These are phyloP conservation scores for Alternaria alternata DNA, from an alignment of 2,329 filamentous ascomycete species.

Conservation along the genomic window DNA sequence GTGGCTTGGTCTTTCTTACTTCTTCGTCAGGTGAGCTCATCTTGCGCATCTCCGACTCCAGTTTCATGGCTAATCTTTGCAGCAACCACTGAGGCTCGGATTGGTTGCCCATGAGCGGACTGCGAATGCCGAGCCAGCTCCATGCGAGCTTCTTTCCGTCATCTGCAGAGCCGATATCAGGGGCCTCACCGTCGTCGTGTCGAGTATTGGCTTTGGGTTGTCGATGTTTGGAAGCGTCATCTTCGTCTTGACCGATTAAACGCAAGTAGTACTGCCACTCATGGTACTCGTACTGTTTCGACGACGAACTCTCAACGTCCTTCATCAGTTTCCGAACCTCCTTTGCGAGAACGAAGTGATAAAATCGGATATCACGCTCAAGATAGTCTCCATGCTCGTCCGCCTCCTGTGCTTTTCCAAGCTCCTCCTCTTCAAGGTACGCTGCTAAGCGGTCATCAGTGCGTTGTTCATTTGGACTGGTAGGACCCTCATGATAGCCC, in stretches of 20 bases:
- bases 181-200: slow-evolving; percentile 26
- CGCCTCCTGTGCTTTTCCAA: slow-evolving; percentile 53
- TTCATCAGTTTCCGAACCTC: slow-evolving; percentile 56
- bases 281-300: slow-evolving; percentile 50
- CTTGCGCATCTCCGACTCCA: slow-evolving; percentile 56
- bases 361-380: slow-evolving; percentile 61
- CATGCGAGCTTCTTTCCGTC: slow-evolving; percentile 65
- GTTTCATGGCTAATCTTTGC: slow-evolving; percentile 66
- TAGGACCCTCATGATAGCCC: slow-evolving; percentile 10
- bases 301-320: slow-evolving; percentile 51
- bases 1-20: slow-evolving; percentile 35
- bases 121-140: slow-evolving; percentile 77
- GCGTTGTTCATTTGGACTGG: slow-evolving; percentile 21
- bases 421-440: slow-evolving; percentile 54
- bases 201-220: slow-evolving; percentile 34
- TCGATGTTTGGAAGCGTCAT: slow-evolving; percentile 49
- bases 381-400: slow-evolving; percentile 53
- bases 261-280: slow-evolving; percentile 52
- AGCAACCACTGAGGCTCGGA: slow-evolving; percentile 78
- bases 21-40: slow-evolving; percentile 31
- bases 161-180: slow-evolving; percentile 44
- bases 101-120: slow-evolving; percentile 73
- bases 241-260: slow-evolving; percentile 52
- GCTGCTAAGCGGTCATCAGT: slow-evolving; percentile 45
- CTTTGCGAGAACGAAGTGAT: slow-evolving; percentile 57